Evolutionary conservation across 129 eudicot genomes (phyloP), one percentile per base, ranked within the genome.

Genomic region (Logfia minima): DNA sequence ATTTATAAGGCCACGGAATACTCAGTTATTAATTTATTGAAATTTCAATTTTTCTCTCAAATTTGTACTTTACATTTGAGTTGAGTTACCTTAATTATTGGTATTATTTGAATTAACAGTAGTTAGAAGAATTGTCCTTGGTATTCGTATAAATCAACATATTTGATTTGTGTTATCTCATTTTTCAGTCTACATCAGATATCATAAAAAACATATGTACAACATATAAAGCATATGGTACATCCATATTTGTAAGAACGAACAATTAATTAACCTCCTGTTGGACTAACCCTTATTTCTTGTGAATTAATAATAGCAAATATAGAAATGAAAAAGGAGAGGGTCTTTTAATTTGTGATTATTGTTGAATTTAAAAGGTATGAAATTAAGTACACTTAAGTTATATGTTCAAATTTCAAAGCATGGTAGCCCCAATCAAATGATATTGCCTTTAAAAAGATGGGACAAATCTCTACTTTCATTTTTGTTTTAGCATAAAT

Each of bases 371-470:
- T 55, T 70, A 17, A 8, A 55, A 68, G 10, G 74, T 77, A 51
- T 35, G 66, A 53, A 66, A 53, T 21, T 31, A 67, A 77, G 75
- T 56, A 56, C 48, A 65, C 60, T 26, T 10, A 53, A 55, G 7
- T 55, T 77, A 58, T 68, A 61, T 77, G 75, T 68, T 68, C 45
- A 28, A n/a, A 75, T 55, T 11, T 68, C 43, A 53, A 34, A 77
- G 81, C 75, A 68, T 55, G 60, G 74, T 68, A 77, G 75, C 18
- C 68, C 75, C 60, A 68, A 68, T 11, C 68, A 67, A 77, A 77
- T 77, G 81, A 77, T 77, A 55, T 5, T 68, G 81, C 31, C 81
- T 68, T 77, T 56, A 18, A 77, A 77, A 77, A 58, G 75, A 68
- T 68, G 68, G 73, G 81, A 56, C 75, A 68, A 35, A 24, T 51